A percentile compares a stretch with the other conserved stretches of the same genome.
phyloP scores from a whole-genome alignment of 1,284 basidiomycete genomes.

The Rhodotorula sp. region DNA sequence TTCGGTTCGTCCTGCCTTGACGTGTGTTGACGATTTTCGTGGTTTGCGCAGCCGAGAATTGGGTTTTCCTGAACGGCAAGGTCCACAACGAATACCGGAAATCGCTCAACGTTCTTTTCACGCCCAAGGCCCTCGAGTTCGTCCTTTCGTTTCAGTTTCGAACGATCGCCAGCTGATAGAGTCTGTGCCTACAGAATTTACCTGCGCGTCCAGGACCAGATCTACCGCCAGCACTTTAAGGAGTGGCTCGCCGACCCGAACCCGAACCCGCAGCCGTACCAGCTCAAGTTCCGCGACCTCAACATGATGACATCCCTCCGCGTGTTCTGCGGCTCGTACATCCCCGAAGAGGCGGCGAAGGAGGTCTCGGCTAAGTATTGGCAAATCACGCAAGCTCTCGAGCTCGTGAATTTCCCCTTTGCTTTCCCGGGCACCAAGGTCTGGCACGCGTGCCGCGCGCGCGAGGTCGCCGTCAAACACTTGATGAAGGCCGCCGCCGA shows the following conservation, averaged over 20 bases:
- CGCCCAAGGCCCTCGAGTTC: constrained; percentile 84
- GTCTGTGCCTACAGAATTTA: constrained; percentile 64
- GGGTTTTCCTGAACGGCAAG: constrained; percentile 97
- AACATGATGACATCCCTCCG: constrained; percentile 98
- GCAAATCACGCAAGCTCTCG: constrained; percentile 81
- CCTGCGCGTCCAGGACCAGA: constrained; percentile 77
- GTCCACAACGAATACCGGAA: constrained; percentile 91
- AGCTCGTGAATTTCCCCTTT: constrained; percentile 98
- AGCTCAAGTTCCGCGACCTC: constrained; percentile 85
- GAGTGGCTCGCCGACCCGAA: constrained; percentile 46
- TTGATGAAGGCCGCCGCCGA: constrained; percentile 56
- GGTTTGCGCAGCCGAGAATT: constrained; percentile 66
- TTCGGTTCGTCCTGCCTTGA: not conserved
- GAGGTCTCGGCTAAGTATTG: constrained; percentile 94
- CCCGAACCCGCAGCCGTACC: constrained; percentile 56
- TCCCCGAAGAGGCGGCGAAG: constrained; percentile 70
- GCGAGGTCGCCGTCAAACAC: constrained; percentile 81
- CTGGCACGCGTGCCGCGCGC: constrained; percentile 88
- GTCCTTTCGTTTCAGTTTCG: constrained; percentile 43
- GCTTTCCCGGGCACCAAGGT: constrained; percentile 95
- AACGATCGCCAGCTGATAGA: not conserved
- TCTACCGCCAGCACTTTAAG: constrained; percentile 62
- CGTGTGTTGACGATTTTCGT: not conserved
- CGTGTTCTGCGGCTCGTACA: constrained; percentile 90
- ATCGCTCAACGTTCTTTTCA: constrained; percentile 87